These are phyloP conservation scores for Closterium sp. DNA, from an alignment of 139 green algal genomes.

Conservation along the genomic window DNA sequence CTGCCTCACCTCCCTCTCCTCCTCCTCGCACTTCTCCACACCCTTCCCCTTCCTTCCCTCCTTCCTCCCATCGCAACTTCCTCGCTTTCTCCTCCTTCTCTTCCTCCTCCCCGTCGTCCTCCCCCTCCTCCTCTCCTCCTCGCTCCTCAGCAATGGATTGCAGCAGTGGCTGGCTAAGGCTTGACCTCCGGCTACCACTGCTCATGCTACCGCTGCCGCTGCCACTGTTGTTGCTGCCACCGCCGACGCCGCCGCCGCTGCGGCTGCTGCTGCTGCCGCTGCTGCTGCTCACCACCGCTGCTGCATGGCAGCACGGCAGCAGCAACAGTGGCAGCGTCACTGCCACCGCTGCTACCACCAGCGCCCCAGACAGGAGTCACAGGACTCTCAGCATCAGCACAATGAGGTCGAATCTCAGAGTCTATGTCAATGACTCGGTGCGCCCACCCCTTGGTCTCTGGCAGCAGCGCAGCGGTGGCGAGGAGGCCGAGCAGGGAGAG, in stretches of 20 bases:
- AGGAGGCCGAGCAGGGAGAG: conserved; percentile 16
- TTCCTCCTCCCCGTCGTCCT: background rate
- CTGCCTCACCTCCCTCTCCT: background rate
- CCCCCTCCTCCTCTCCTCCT: background rate
- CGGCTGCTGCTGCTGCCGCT: too few species aligned
- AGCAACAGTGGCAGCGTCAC: background rate
- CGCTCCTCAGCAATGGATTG: background rate
- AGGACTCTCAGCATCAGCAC: too few species aligned
- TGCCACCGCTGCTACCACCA: background rate
- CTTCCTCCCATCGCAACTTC: background rate
- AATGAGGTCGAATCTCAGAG: background rate
- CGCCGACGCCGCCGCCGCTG: background rate
- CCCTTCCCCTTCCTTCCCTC: background rate
- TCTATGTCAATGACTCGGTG: background rate
- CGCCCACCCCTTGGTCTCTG: conserved; percentile 21
- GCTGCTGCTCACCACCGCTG: background rate
- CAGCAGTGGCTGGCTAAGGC: background rate
- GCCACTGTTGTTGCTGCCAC: background rate
- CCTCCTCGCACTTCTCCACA: background rate
- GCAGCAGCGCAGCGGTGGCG: background rate
- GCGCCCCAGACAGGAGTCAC: too few species aligned
- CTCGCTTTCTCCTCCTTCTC: background rate
- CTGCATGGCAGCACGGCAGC: background rate
- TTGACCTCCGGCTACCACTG: background rate
- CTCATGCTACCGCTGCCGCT: background rate